Conservation (phyloP, 2,329 filamentous ascomycete species). For the Alternaria viburni region DNA sequence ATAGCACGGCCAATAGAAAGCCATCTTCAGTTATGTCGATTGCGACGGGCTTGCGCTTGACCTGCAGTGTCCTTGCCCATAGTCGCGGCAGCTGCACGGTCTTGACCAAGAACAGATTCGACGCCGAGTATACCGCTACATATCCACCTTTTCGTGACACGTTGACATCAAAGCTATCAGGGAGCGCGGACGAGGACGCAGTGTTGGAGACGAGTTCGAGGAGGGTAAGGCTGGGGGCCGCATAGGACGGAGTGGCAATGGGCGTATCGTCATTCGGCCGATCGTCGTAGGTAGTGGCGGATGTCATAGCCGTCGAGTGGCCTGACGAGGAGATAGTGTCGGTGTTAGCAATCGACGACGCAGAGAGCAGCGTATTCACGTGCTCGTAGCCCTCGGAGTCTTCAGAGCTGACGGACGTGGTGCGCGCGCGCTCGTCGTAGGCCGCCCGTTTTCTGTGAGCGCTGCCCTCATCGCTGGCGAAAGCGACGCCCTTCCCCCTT, state of each 20-base stretch:
- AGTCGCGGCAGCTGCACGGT: constrained; percentile 44
- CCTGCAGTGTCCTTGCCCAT: constrained; percentile 46
- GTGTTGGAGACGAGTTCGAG: constrained; percentile 49
- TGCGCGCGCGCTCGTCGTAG: constrained; percentile 12
- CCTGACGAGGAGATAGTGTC: constrained; percentile 39
- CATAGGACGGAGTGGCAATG: constrained; percentile 31
- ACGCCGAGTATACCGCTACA: constrained; percentile 46
- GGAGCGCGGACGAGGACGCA: constrained; percentile 48
- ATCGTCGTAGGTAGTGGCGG: constrained; percentile 40
- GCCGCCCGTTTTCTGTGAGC: background rate
- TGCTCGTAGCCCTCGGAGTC: constrained; percentile 15
- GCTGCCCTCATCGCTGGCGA: constrained; percentile 26
- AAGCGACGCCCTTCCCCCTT: constrained; percentile 32
- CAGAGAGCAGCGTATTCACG: constrained; percentile 36
- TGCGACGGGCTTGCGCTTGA: constrained; percentile 55
- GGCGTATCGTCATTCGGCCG: constrained; percentile 21
- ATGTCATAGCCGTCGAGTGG: constrained; percentile 45
- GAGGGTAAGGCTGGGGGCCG: constrained; percentile 42
- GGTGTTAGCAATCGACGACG: constrained; percentile 37
- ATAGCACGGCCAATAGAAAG: constrained; percentile 76
- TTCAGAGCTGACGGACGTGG: constrained; percentile 27
- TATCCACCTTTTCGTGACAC: constrained; percentile 46
- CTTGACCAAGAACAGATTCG: constrained; percentile 49
- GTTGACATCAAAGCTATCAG: constrained; percentile 47
- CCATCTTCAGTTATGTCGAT: constrained; percentile 82